Evolutionary conservation across 2,329 filamentous ascomycete genomes (phyloP).

Genomic region (Xenoacremonium recifei): DNA sequence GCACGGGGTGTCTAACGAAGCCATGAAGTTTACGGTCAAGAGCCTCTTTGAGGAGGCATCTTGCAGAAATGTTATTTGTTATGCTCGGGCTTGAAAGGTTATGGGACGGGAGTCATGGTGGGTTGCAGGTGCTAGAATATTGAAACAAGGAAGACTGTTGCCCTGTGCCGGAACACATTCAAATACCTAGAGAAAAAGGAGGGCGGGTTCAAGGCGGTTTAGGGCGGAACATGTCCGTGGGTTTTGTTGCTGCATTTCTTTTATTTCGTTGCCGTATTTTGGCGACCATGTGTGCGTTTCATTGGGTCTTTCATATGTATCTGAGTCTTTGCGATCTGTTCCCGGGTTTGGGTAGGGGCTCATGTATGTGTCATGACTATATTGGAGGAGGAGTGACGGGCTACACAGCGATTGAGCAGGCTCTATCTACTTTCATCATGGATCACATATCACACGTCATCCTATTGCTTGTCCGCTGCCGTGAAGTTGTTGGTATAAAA

Average conservation of each 20-base stretch:
- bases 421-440: constrained; percentile 6
- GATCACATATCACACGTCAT: no score
- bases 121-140: background rate
- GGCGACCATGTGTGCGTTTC: background rate
- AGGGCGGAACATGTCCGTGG: no score
- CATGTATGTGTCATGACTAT: background rate
- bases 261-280: background rate
- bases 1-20: constrained; percentile 12
- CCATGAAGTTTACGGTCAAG: constrained; percentile 17
- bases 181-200: no score
- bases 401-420: constrained; percentile 11
- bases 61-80: constrained; percentile 3
- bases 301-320: background rate
- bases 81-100: constrained; percentile 4
- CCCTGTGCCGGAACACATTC: no score
- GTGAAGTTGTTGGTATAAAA: no score
- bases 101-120: background rate
- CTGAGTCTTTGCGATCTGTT: background rate
- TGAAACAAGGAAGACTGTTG: background rate
- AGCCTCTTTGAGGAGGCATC: constrained; percentile 8
- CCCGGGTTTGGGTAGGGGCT: background rate
- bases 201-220: no score
- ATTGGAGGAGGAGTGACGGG: background rate
- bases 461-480: no score
- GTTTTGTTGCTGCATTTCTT: background rate